Evolutionary conservation across 2,329 filamentous ascomycete species (phyloP), one percentile per base, ranked within the genome.

Genomic region (Aspergillus sp.): DNA sequence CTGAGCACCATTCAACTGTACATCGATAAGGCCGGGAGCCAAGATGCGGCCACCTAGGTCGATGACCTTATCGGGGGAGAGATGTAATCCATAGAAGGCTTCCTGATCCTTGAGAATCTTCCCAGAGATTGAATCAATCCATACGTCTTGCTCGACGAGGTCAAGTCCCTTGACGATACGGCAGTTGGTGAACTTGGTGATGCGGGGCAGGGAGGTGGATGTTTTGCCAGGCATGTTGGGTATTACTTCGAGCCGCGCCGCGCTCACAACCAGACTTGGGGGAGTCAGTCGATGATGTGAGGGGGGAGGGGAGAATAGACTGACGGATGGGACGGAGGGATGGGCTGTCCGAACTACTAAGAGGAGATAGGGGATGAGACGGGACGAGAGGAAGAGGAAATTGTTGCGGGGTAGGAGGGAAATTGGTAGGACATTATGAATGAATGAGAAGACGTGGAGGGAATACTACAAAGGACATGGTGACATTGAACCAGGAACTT

Each of bases 121-220:
- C 66, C 93, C 93, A 1, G 88, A 91, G 15, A 83, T 73, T 0
- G 91, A 90, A 75, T 90, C 92, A 62, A 96, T 87, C 92, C 92
- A 96, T n/a, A 96, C 84, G 71, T 96, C 93, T 64, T 90, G 87
- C 48, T 86, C 77, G 48, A 96, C 83, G 25, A 96, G 82, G 19
- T 81, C 71, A 65, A 88, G 83, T 66, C 86, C 86, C 70, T 86
- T 87, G 61, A 94, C 82, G 25, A 96, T 80, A 54, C 89, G 87
- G 73, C 92, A 96, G 79, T 96, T 96, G 71, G 91, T 95, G 75
- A 96, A 90, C 74, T 94, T 95, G 72, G 90, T 92, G 72, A 96
- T 88, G 54, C 81, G 81, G 51, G 75, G 72, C 13, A 62, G 57
- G 10, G 66, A 54, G n/a, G 67, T 59, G 58, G 47, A 30, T 50